Evolutionary conservation across 805 yeast species (phyloP).

Genomic region (Saccharomycopsis sp.): DNA sequence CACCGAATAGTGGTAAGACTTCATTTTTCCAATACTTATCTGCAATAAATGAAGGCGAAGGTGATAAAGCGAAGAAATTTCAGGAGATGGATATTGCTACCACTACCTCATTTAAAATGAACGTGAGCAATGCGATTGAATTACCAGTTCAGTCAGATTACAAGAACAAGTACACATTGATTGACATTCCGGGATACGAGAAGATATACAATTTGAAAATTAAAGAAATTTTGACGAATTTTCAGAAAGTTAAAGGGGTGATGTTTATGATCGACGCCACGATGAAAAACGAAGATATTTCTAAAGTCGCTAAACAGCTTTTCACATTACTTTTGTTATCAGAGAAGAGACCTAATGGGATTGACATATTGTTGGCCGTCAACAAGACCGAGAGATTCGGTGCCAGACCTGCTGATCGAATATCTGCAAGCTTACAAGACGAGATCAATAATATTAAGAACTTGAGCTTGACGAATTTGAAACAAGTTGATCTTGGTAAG

Average conservation of each 20-base stretch:
- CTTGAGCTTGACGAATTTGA: conserved; percentile 26
- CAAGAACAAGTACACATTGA: conserved; percentile 40
- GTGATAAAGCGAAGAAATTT: conserved; percentile 12
- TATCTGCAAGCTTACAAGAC: conserved; percentile 50
- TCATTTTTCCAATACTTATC: conserved; percentile 33
- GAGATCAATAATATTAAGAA: conserved; percentile 39
- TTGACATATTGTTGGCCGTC: conserved; percentile 70
- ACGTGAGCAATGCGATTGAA: conserved; percentile 30
- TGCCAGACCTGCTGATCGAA: conserved; percentile 60
- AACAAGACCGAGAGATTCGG: conserved; percentile 85
- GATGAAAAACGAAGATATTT: conserved; percentile 39
- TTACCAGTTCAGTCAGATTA: conserved; percentile 35
- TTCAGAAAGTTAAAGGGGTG: conserved; percentile 52
- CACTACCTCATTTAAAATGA: conserved; percentile 49
- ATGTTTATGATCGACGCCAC: conserved; percentile 77
- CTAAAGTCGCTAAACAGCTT: conserved; percentile 51
- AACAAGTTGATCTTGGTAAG: conserved; percentile 28
- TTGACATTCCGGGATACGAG: conserved; percentile 86
- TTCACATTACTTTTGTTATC: conserved; percentile 53
- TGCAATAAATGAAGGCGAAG: conserved; percentile 25
- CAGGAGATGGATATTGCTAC: conserved; percentile 26
- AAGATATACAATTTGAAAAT: conserved; percentile 56
- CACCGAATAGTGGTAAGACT: conserved; percentile 62
- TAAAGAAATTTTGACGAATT: conserved; percentile 39
- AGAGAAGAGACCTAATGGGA: conserved; percentile 55